Conservation (phyloP, 106 monocot genomes). For the Amphibolis antarctica region DNA sequence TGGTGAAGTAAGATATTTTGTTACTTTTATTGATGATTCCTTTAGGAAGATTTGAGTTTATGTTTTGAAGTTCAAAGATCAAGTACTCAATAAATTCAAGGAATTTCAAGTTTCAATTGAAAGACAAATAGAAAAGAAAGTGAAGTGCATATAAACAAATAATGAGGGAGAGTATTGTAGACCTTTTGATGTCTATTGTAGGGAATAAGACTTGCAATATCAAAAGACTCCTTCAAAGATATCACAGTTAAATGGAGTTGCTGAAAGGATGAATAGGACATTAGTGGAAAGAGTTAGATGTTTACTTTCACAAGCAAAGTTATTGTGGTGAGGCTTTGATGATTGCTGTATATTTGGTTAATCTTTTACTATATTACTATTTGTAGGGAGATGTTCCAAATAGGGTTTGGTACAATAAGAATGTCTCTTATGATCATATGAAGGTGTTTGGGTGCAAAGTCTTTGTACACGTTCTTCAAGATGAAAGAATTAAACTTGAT, state of each 20-base stretch:
- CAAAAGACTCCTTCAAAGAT: background rate
- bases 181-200: conserved; percentile 7
- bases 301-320: background rate
- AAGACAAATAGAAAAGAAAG: no score
- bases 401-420: background rate
- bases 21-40: no score
- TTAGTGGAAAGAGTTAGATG: conserved; percentile 2
- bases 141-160: background rate
- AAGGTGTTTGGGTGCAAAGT: no score
- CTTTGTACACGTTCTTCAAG: background rate
- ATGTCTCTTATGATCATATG: background rate
- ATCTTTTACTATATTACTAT: background rate
- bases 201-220: background rate
- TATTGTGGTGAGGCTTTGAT: conserved; percentile 7
- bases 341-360: background rate
- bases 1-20: no score
- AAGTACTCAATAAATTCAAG: no score
- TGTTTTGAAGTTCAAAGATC: no score
- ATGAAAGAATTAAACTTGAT: conserved; percentile 4
- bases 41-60: no score
- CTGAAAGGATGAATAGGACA: background rate
- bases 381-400: background rate
- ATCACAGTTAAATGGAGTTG: conserved; percentile 5
- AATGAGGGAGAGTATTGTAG: conserved; percentile 1
- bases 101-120: no score